These are phyloP conservation scores for Agapanthus africanus DNA, from an alignment of 106 monocot genomes.

Conservation along the genomic window DNA sequence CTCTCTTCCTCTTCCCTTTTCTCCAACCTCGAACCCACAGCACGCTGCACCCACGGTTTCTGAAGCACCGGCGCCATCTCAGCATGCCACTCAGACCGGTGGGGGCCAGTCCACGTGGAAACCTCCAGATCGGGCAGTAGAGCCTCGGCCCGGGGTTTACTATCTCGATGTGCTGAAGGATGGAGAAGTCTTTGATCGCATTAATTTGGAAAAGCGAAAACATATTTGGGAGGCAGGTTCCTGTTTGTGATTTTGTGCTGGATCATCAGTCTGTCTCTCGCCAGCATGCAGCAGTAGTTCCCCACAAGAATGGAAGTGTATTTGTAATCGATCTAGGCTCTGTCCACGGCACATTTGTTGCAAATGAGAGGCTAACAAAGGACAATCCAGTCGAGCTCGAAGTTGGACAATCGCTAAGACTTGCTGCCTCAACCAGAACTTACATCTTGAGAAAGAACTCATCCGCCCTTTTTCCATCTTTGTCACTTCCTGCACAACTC, in stretches of 20 bases:
- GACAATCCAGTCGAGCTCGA: slow-evolving; percentile 86
- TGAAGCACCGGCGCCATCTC: slow-evolving; percentile 17
- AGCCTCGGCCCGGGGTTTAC: slow-evolving; percentile 77
- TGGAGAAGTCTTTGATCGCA: slow-evolving; percentile 66
- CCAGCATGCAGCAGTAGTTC: slow-evolving; percentile 92
- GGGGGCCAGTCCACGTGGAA: slow-evolving; percentile 93
- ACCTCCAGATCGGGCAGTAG: slow-evolving; percentile 93
- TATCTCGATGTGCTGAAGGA: slow-evolving; percentile 91
- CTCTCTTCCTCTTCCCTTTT: too few relatives aligned
- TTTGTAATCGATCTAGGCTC: slow-evolving; percentile 95
- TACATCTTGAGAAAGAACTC: slow-evolving; percentile 78
- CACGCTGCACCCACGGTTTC: too few relatives aligned
- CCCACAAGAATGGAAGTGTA: slow-evolving; percentile 93
- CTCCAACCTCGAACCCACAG: slow-evolving; percentile 12
- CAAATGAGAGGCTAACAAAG: slow-evolving; percentile 80
- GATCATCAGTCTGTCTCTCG: slow-evolving; percentile 96
- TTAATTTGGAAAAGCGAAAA: slow-evolving; percentile 73
- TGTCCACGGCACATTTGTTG: slow-evolving; percentile 94
- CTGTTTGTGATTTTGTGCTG: slow-evolving; percentile 81
- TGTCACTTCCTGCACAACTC: slow-evolving; percentile 36
- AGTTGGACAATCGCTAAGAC: slow-evolving; percentile 75
- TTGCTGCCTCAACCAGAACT: slow-evolving; percentile 90
- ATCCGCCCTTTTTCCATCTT: slow-evolving; percentile 56
- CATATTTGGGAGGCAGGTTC: slow-evolving; percentile 84
- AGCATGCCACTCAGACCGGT: slow-evolving; percentile 65